These are phyloP conservation scores for Chondrus crispus DNA, from an alignment of 23 red algal species.

Conservation along the genomic window DNA sequence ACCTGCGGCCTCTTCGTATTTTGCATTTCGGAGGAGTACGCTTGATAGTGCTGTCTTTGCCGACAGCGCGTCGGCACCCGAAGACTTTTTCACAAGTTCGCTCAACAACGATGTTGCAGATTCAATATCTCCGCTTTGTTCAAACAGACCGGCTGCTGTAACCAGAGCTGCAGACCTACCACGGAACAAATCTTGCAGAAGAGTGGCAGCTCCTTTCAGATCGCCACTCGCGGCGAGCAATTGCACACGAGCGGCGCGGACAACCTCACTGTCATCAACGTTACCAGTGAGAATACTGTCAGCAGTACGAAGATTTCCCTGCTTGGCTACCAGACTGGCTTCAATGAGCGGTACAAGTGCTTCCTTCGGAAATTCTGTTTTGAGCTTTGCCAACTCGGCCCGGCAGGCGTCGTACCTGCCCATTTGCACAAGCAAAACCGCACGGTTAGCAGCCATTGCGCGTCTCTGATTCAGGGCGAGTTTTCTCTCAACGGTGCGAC, in stretches of 20 bases:
- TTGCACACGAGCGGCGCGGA: constrained; percentile 55
- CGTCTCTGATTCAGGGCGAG: constrained; percentile 37
- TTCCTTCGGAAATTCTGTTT: constrained; percentile 36
- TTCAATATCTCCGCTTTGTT: constrained; percentile 14
- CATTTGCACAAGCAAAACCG: constrained; percentile 57
- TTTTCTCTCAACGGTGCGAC: constrained; percentile 45
- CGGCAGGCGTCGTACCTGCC: constrained; percentile 58
- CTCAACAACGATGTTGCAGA: constrained; percentile 6
- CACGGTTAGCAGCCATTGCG: constrained; percentile 54
- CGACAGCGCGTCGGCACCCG: neutral
- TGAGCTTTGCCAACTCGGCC: constrained; percentile 41
- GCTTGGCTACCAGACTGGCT: constrained; percentile 34
- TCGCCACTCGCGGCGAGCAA: constrained; percentile 28
- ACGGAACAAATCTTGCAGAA: constrained; percentile 42
- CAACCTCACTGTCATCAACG: constrained; percentile 12
- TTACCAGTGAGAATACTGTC: constrained; percentile 31
- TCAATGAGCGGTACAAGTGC: constrained; percentile 39
- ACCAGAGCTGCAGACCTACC: constrained; percentile 25
- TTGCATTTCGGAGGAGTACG: constrained; percentile 36
- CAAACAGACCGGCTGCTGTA: constrained; percentile 39
- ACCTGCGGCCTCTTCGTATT: constrained; percentile 35
- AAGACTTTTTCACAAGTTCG: neutral
- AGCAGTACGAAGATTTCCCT: constrained; percentile 16
- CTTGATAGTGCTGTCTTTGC: constrained; percentile 34
- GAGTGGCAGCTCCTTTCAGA: neutral